These are phyloP conservation scores for Gigaspora rosea DNA, from an alignment of 192 early-diverging fungal genomes.

Conservation along the genomic window DNA sequence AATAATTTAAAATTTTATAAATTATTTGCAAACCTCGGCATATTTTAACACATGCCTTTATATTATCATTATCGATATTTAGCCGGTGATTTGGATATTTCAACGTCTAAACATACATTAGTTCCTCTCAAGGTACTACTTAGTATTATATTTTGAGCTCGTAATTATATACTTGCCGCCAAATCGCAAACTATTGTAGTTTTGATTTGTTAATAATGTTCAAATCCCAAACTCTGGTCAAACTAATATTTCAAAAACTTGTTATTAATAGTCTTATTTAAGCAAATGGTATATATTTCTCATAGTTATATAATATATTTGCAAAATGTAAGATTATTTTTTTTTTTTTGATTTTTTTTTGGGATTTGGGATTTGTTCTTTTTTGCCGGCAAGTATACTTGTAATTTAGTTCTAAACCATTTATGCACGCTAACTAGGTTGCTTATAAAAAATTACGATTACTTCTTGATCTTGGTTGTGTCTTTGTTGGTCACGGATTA, in stretches of 20 bases:
- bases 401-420: too few relatives aligned
- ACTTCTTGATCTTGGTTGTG: conserved; percentile 86
- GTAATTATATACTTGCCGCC: too few relatives aligned
- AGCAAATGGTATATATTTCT: too few relatives aligned
- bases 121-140: conserved; percentile 76
- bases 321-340: background rate
- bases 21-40: background rate
- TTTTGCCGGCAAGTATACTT: too few relatives aligned
- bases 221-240: too few relatives aligned
- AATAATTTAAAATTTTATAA: conserved; percentile 23
- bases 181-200: too few relatives aligned
- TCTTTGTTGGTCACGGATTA: conserved; percentile 94
- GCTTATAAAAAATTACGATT: conserved; percentile 90
- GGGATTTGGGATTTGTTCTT: too few relatives aligned
- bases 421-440: conserved; percentile 26
- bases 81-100: conserved; percentile 83
- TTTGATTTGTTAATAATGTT: too few relatives aligned
- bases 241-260: too few relatives aligned
- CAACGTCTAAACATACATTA: conserved; percentile 70
- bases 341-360: background rate
- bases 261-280: too few relatives aligned
- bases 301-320: background rate
- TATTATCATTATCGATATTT: background rate
- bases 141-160: too few relatives aligned
- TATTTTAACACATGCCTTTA: too few relatives aligned